Evolutionary conservation across 441 rosid genomes (phyloP), one percentile per base, ranked within the genome.

Genomic region (Capsella rubella): DNA sequence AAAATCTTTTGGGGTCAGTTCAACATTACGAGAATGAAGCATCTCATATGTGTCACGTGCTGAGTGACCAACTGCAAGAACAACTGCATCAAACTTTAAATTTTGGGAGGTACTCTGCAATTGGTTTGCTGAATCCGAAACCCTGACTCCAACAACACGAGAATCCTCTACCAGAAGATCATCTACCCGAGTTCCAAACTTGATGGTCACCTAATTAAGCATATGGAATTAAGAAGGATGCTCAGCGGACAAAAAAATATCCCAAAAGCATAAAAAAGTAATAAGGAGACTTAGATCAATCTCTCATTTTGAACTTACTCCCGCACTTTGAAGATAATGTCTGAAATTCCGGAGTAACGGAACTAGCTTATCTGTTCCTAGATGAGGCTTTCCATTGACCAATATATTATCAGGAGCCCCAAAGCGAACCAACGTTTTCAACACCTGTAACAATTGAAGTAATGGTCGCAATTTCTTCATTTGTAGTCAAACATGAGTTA

Each of bases 51-150:
- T 74, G 70, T 92, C 99, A 68, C 96, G 96, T 59, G 97, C 97
- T 80, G 99, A 95, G 83, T 95, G 99, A 67, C 97, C 99, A 63
- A 89, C 97, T 46, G 97, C 99, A 67, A 94, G 87, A 77, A 94
- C 77, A 56, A 90, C 91, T 8, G 95, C 92, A 81, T 92, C 99
- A 80, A 64, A 87, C n/a, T 67, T 82, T 76, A 83, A 69, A 69
- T 78, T 64, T 73, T 80, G 77, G 63, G 80, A 60, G 74, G 79
- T 80, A 62, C 57, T 70, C 63, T 47, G 75, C 79, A 74, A 67
- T 35, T 72, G 64, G 45, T 86, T 76, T 51, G 82, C 77, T 72
- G 92, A 86, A 74, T 83, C 82, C 54, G 94, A 87, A 75, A 88
- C 84, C 76, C 77, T 84, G 69, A 95, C 85, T 40, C 99, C 99